phyloP scores from a whole-genome alignment of 2,329 filamentous ascomycete genomes.

The Hymenoscyphus salicellus region DNA sequence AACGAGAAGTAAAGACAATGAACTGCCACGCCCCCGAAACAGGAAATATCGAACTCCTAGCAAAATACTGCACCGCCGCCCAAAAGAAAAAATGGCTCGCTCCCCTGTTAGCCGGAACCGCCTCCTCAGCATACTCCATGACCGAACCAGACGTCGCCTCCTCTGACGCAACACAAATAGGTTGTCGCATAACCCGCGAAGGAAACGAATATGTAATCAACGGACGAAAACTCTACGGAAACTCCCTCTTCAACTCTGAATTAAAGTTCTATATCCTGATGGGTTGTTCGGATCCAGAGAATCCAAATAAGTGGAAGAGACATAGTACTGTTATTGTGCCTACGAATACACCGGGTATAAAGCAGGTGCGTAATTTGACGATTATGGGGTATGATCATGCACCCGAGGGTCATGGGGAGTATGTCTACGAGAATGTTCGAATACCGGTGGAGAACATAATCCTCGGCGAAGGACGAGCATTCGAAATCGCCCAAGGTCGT shows the following conservation, averaged over 20 bases:
- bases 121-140: constrained; percentile 50
- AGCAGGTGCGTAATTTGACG: constrained; percentile 40
- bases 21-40: constrained; percentile 48
- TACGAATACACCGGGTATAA: constrained; percentile 39
- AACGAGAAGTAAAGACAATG: constrained; percentile 37
- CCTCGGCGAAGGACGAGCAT: constrained; percentile 41
- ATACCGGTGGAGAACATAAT: constrained; percentile 43
- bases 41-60: constrained; percentile 52
- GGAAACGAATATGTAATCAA: constrained; percentile 43
- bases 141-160: constrained; percentile 50
- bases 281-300: constrained; percentile 40
- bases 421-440: constrained; percentile 42
- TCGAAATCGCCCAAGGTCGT: constrained; percentile 43
- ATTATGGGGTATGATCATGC: constrained; percentile 45
- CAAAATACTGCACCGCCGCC: constrained; percentile 49
- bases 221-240: constrained; percentile 42
- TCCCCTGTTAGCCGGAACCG: constrained; percentile 47
- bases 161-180: constrained; percentile 49
- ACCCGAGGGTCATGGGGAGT: constrained; percentile 43
- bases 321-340: constrained; percentile 42
- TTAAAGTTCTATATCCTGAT: constrained; percentile 27
- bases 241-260: constrained; percentile 38
- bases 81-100: constrained; percentile 50
- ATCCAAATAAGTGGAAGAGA: constrained; percentile 40
- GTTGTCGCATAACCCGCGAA: constrained; percentile 36